These are phyloP conservation scores for Pseudohyphozyma bogoriensis DNA, from an alignment of 768 basidiomycete species.

Conservation along the genomic window DNA sequence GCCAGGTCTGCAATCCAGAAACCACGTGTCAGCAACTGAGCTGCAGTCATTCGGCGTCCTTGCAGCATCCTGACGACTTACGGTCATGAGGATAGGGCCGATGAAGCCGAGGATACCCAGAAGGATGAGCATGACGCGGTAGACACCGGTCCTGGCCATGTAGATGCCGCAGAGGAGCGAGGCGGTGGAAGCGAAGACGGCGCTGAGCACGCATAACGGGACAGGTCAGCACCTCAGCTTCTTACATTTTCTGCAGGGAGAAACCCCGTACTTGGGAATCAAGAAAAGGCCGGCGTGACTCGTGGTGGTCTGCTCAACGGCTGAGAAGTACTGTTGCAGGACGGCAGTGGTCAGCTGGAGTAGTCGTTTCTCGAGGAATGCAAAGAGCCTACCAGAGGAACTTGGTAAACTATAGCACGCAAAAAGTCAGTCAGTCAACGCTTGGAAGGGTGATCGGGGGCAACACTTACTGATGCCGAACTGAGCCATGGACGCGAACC, in stretches of 20 bases:
- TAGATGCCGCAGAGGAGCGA: constrained; percentile 27
- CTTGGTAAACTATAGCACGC: no score
- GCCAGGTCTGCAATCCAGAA: constrained; percentile 16
- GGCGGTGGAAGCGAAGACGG: constrained; percentile 28
- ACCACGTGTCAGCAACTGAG: no score
- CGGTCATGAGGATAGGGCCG: constrained; percentile 22
- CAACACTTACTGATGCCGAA: constrained; percentile 9
- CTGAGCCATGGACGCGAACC: constrained; percentile 27
- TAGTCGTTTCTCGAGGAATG: no score
- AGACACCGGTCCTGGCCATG: constrained; percentile 20
- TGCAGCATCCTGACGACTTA: background rate
- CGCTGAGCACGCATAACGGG: no score
- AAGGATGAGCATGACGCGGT: constrained; percentile 20
- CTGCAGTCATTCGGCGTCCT: no score
- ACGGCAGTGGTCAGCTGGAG: constrained; percentile 12
- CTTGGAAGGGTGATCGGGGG: background rate
- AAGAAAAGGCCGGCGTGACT: constrained; percentile 22
- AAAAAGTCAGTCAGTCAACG: no score
- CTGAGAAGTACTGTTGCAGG: constrained; percentile 23
- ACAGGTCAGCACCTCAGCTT: background rate
- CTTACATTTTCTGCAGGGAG: background rate
- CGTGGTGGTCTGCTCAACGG: constrained; percentile 25
- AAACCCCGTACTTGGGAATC: constrained; percentile 16
- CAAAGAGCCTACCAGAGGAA: no score
- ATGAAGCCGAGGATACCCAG: constrained; percentile 15